These are phyloP conservation scores for Limonium bicolor DNA, from an alignment of 148 eudicot species.

Conservation along the genomic window DNA sequence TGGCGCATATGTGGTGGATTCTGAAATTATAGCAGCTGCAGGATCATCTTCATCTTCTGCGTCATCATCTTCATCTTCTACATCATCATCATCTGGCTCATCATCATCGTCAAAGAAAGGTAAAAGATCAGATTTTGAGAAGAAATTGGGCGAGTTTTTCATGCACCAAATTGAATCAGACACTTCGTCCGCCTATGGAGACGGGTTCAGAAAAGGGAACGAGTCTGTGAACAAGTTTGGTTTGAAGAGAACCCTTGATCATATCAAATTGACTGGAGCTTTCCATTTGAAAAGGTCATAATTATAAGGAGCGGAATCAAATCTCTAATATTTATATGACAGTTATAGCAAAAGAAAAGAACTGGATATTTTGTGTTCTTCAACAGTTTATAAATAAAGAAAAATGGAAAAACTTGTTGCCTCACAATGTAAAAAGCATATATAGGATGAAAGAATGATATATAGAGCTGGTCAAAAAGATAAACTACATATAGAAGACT, in stretches of 20 bases:
- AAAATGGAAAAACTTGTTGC: too few species aligned
- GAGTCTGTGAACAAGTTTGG: slow-evolving; percentile 75
- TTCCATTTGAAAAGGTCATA: slow-evolving; percentile 52
- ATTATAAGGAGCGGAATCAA: too few species aligned
- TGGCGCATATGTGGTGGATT: slow-evolving; percentile 89
- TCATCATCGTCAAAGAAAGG: slow-evolving; percentile 70
- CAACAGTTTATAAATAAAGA: too few species aligned
- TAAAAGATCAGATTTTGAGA: slow-evolving; percentile 53
- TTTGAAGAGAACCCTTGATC: slow-evolving; percentile 56
- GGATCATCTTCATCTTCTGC: slow-evolving; percentile 51
- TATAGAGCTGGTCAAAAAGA: too few species aligned
- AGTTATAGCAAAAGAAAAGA: too few species aligned
- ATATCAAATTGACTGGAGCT: slow-evolving; percentile 58
- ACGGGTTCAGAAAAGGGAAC: slow-evolving; percentile 70
- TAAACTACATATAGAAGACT: too few species aligned
- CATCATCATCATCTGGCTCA: slow-evolving; percentile 16
- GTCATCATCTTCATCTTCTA: slow-evolving; percentile 30
- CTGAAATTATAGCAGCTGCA: slow-evolving; percentile 58
- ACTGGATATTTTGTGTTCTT: too few species aligned
- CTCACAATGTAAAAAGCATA: too few species aligned
- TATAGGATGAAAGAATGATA: too few species aligned
- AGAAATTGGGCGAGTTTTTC: slow-evolving; percentile 68
- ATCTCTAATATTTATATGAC: too few species aligned
- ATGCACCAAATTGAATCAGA: slow-evolving; percentile 82
- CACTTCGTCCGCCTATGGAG: slow-evolving; percentile 84